These are phyloP conservation scores for Backusella morwellensis DNA, from an alignment of 192 early-diverging fungal species.

Conservation along the genomic window DNA sequence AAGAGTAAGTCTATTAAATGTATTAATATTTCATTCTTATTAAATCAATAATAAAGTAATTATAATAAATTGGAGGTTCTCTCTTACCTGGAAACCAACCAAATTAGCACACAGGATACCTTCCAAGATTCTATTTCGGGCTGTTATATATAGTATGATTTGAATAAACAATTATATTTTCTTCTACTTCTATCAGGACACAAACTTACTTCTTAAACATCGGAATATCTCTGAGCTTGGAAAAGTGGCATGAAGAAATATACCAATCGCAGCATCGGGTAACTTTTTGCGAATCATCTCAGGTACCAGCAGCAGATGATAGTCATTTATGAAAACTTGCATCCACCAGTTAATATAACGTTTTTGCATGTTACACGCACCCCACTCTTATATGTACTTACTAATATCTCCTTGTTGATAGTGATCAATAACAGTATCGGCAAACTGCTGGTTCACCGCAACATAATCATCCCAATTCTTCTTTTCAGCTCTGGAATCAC, in stretches of 20 bases:
- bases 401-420: slow-evolving; percentile 80
- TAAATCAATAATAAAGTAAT: neutral
- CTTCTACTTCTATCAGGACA: neutral
- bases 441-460: slow-evolving; percentile 79
- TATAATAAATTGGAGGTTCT: neutral
- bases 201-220: slow-evolving; percentile 69
- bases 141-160: slow-evolving; percentile 17
- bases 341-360: neutral
- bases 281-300: slow-evolving; percentile 80
- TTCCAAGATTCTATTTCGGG: slow-evolving; percentile 77
- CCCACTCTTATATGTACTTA: slow-evolving; percentile 31
- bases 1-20: slow-evolving; percentile 77
- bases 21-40: neutral
- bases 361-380: neutral
- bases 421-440: slow-evolving; percentile 65
- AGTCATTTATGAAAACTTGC: slow-evolving; percentile 97
- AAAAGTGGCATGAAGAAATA: slow-evolving; percentile 97
- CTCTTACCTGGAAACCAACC: slow-evolving; percentile 84
- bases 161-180: neutral
- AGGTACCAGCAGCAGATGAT: slow-evolving; percentile 93
- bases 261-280: slow-evolving; percentile 86
- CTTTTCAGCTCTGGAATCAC: slow-evolving; percentile 61
- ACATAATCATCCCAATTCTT: slow-evolving; percentile 80
- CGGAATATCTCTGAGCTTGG: slow-evolving; percentile 96
- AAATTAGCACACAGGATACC: slow-evolving; percentile 90